A percentile compares a stretch with the other conserved stretches of the same genome.
phyloP scores from a whole-genome alignment of 371 early-diverging fungal genomes.

The Apophysomyces elegans region DNA sequence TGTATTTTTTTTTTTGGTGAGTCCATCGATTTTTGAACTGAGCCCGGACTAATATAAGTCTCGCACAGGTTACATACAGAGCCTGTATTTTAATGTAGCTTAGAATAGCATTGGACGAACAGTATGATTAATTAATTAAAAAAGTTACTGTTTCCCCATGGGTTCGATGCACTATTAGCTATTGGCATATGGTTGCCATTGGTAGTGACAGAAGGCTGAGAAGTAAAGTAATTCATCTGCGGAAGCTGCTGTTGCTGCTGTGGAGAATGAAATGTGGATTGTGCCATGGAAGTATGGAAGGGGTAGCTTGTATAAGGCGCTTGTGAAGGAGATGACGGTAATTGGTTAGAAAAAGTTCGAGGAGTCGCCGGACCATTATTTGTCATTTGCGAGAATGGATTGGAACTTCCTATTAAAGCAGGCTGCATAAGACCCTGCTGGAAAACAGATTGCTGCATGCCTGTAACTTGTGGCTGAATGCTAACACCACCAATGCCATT shows the following conservation, averaged over 20 bases:
- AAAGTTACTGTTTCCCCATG: conserved; percentile 7
- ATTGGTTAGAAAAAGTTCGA: background rate
- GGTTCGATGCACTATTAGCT: conserved; percentile 3
- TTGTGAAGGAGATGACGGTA: background rate
- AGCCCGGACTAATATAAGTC: too few relatives aligned
- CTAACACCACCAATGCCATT: background rate
- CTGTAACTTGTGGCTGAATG: conserved; percentile 11
- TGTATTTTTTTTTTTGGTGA: too few relatives aligned
- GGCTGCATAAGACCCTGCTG: conserved; percentile 14
- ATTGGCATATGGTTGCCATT: conserved; percentile 1
- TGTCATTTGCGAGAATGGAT: conserved; percentile 28
- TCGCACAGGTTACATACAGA: too few relatives aligned
- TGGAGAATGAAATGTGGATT: conserved; percentile 3
- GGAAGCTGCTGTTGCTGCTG: conserved; percentile 18
- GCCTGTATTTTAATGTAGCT: too few relatives aligned
- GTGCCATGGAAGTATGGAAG: conserved; percentile 7
- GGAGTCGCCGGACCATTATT: background rate
- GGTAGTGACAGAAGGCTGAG: conserved; percentile 10
- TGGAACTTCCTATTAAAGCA: conserved; percentile 16
- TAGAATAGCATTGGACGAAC: too few relatives aligned
- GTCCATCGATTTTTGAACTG: too few relatives aligned
- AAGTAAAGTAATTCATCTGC: conserved; percentile 10
- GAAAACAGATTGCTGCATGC: conserved; percentile 10
- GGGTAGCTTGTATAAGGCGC: conserved; percentile 12
- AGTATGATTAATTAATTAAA: background rate